These are phyloP conservation scores for Dryas integrifolia DNA, from an alignment of 331 rosid genomes.

Conservation along the genomic window DNA sequence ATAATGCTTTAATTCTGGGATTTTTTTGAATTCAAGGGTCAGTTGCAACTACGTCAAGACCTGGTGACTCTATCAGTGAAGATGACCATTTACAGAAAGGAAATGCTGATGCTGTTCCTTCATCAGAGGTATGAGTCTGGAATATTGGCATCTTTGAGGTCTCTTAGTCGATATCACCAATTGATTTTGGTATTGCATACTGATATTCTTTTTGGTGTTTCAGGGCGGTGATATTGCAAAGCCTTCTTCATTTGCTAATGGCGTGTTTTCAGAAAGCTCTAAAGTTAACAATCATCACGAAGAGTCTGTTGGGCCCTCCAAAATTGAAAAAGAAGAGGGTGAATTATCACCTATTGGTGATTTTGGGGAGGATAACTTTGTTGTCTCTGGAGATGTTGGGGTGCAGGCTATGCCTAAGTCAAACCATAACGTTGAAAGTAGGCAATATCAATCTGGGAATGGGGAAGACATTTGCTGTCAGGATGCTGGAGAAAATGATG, in stretches of 20 bases:
- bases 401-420: conserved; percentile 41
- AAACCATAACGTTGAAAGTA: conserved; percentile 44
- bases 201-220: conserved; percentile 30
- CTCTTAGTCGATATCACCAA: conserved; percentile 5
- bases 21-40: conserved; percentile 46
- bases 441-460: conserved; percentile 55
- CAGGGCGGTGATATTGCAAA: conserved; percentile 53
- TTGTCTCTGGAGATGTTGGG: conserved; percentile 51
- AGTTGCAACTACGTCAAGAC: conserved; percentile 41
- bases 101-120: conserved; percentile 40
- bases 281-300: conserved; percentile 47
- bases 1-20: conserved; percentile 15
- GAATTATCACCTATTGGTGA: conserved; percentile 90
- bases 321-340: conserved; percentile 94
- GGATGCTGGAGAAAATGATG: conserved; percentile 72
- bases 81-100: conserved; percentile 41
- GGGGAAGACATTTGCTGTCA: conserved; percentile 50
- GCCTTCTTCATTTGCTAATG: conserved; percentile 46
- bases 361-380: conserved; percentile 83
- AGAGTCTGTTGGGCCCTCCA: conserved; percentile 59
- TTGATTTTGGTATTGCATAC: conserved; percentile 2
- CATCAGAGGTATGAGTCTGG: conserved; percentile 54
- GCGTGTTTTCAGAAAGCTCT: conserved; percentile 46
- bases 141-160: conserved; percentile 18
- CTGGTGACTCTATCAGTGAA: conserved; percentile 29